Conservation (phyloP, 2,329 filamentous ascomycete species). For the Arthrobotrys conoides region DNA sequence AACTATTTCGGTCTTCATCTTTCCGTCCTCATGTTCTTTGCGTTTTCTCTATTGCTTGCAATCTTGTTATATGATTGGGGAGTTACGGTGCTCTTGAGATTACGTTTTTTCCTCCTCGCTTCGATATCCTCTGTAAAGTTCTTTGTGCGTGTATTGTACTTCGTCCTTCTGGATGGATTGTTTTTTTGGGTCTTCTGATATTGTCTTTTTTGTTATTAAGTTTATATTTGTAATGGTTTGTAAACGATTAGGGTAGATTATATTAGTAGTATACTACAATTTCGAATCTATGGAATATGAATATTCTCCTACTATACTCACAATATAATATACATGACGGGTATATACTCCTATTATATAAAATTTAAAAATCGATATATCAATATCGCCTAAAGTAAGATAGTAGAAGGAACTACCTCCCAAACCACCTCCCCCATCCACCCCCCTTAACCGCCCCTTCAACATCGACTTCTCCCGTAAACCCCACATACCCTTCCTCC, state of each 20-base stretch:
- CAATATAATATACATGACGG: not conserved
- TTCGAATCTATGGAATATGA: conserved; percentile 25
- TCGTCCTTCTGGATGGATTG: conserved; percentile 10
- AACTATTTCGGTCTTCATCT: too few relatives aligned
- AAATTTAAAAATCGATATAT: too few relatives aligned
- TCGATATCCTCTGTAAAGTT: conserved; percentile 20
- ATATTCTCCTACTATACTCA: not conserved
- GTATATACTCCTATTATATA: too few relatives aligned
- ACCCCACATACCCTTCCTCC: conserved; percentile 4
- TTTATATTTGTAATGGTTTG: conserved; percentile 8
- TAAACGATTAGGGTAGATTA: conserved; percentile 31
- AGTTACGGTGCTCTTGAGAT: conserved; percentile 21
- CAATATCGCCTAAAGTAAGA: too few relatives aligned
- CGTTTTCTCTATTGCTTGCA: not conserved
- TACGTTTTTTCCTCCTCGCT: not conserved
- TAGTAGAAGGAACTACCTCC: not conserved
- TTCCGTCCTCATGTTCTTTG: not conserved
- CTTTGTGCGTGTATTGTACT: conserved; percentile 9
- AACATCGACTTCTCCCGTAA: not conserved
- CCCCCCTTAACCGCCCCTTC: not conserved
- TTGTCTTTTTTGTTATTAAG: not conserved
- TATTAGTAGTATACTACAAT: conserved; percentile 18
- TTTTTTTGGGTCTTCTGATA: not conserved
- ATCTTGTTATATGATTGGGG: not conserved
- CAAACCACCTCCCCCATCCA: not conserved